Base-by-base conservation (phyloP, 2,329 filamentous ascomycete species). In the Phoma sp. region DNA sequence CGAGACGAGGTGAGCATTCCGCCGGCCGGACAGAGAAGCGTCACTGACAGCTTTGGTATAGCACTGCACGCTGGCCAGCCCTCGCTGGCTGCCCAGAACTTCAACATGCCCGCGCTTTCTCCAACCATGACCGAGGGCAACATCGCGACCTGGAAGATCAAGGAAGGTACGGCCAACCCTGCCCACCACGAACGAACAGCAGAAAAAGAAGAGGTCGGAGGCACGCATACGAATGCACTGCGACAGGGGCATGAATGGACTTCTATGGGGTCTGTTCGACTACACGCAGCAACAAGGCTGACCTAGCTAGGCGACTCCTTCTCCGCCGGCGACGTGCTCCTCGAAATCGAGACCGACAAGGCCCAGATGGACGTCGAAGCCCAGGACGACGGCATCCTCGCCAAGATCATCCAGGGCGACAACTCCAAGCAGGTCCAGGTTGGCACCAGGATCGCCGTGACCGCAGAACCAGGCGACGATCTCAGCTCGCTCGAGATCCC, bases 41-140 rank as follows among this genome's bases (percentile, higher is more conserved):
- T 21, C 25, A 60, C 62, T 74, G 61, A 73, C 60, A 43, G 53
- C 32, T 53, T 47, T 52, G 50, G 35, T 51, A 25, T 43, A 92
- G 89, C 84, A 67, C 86, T 90, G 74, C 82, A 84, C 63, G 85
- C 87, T 37, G 85, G 85, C 51, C 77, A 86, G 54, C 78, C 82
- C 65, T 82, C 80, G 67, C 82, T 88, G 66, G 91, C 89, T 44
- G 92, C 91, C 22, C 88, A 92, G 62, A 95, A 93, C 78, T 92
- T 96, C 78, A 90, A 87, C 51, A 96, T 96, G 92, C 92, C 92
- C 24, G 92, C 92, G 36, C 84, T 96, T 61, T 96, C 91, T 59
- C 92, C 92, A 51, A 96, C 92, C 53, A 96, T 96, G 92, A 96
- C 91, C 60, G 92, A 96, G 78, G 92, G 92, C 58, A 95, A 92